A percentile compares a stretch with the other conserved stretches of the same genome.
phyloP scores from a whole-genome alignment of 345 rosid genomes.

The Citrus sp. region DNA sequence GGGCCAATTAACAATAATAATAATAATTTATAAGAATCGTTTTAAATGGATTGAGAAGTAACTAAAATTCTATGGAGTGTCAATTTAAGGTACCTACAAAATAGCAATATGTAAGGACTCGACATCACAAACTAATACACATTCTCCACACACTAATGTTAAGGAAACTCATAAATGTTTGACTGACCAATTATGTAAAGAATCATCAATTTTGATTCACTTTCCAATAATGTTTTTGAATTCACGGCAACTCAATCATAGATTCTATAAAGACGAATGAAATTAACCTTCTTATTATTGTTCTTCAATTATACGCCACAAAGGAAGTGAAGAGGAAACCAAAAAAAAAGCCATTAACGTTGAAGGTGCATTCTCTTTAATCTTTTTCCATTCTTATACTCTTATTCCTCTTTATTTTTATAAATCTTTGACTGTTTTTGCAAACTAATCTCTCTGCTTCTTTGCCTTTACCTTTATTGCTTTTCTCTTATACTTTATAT shows the following conservation, averaged over 20 bases:
- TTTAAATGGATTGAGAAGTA: too few species aligned
- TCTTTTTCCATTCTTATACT: neutral
- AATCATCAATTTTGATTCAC: conserved; percentile 1
- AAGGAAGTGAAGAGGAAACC: neutral
- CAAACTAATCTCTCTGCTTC: neutral
- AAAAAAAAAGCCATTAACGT: neutral
- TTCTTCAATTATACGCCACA: neutral
- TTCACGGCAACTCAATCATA: neutral
- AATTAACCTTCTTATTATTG: neutral
- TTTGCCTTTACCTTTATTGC: neutral
- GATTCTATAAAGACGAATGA: neutral
- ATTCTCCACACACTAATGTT: neutral
- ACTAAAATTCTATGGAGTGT: too few species aligned
- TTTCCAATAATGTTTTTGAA: neutral
- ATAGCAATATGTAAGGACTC: neutral
- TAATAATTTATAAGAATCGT: neutral
- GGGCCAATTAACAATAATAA: neutral
- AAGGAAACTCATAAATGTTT: neutral
- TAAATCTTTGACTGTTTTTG: neutral
- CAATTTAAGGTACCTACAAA: neutral
- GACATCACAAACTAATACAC: neutral
- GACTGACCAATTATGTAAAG: neutral
- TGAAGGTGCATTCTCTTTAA: neutral
- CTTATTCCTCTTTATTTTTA: neutral
- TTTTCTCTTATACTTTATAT: neutral